These are phyloP conservation scores for Pyrenopolyporus hunteri DNA, from an alignment of 495 filamentous ascomycete species.

Conservation along the genomic window DNA sequence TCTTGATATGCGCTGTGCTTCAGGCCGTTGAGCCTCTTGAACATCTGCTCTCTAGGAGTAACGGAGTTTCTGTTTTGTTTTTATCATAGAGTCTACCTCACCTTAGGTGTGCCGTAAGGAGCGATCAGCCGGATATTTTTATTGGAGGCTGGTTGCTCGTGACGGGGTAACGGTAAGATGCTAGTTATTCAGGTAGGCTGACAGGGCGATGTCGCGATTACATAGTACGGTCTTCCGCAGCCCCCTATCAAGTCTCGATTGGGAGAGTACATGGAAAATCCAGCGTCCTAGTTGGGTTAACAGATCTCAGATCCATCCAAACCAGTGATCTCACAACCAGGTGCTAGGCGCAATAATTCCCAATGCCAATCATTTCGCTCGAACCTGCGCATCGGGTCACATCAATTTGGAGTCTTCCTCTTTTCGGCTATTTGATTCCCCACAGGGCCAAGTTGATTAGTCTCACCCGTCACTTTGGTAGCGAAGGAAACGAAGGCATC, in stretches of 20 bases:
- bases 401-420: slow-evolving; percentile 34
- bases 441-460: slow-evolving; percentile 39
- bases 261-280: slow-evolving; percentile 9
- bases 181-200: too few species aligned
- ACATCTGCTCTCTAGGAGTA: background rate
- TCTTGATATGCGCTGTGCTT: slow-evolving; percentile 1
- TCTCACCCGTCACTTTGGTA: slow-evolving; percentile 40
- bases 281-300: slow-evolving; percentile 16
- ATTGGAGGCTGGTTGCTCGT: too few species aligned
- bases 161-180: too few species aligned
- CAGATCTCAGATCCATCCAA: slow-evolving; percentile 37
- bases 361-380: slow-evolving; percentile 34
- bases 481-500: slow-evolving; percentile 34
- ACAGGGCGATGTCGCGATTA: slow-evolving; percentile 6
- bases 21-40: slow-evolving; percentile 12
- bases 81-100: too few species aligned
- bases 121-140: too few species aligned
- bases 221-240: background rate
- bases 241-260: slow-evolving; percentile 27
- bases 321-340: slow-evolving; percentile 27
- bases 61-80: background rate
- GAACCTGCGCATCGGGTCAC: slow-evolving; percentile 30
- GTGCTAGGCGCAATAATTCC: slow-evolving; percentile 23
- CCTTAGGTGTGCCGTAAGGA: too few species aligned
- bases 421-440: slow-evolving; percentile 38